Evolutionary conservation across 495 filamentous ascomycete genomes (phyloP).

Genomic region (Aspergillus biplanus): DNA sequence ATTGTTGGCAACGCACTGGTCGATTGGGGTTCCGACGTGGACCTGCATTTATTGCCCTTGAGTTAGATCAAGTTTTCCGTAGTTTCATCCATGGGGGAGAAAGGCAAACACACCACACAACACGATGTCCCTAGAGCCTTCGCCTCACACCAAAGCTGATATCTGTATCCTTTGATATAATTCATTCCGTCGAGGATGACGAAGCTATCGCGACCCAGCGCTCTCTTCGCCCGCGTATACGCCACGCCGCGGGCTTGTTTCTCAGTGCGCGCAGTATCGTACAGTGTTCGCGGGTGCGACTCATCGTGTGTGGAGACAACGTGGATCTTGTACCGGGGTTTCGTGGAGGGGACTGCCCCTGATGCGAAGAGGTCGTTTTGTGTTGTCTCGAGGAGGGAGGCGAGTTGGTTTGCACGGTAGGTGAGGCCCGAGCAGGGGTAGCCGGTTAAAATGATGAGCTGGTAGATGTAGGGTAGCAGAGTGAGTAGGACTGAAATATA

Average conservation of each 20-base stretch:
- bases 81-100: background rate
- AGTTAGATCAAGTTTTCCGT: background rate
- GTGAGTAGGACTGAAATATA: background rate
- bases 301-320: slow-evolving; percentile 60
- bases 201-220: slow-evolving; percentile 75
- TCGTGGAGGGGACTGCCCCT: slow-evolving; percentile 48
- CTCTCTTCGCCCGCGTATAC: slow-evolving; percentile 84
- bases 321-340: slow-evolving; percentile 55
- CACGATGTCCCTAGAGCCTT: slow-evolving; percentile 82
- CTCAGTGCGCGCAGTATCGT: slow-evolving; percentile 68
- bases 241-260: slow-evolving; percentile 90
- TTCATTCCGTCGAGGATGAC: slow-evolving; percentile 90
- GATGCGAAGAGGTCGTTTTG: slow-evolving; percentile 59
- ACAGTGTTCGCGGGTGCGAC: slow-evolving; percentile 50
- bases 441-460: slow-evolving; percentile 94
- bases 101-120: slow-evolving; percentile 65
- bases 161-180: slow-evolving; percentile 97
- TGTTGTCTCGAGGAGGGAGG: slow-evolving; percentile 46
- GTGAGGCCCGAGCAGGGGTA: slow-evolving; percentile 94
- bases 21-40: slow-evolving; percentile 78
- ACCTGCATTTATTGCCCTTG: slow-evolving; percentile 39
- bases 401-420: slow-evolving; percentile 79
- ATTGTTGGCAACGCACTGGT: slow-evolving; percentile 60
- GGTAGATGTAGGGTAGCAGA: slow-evolving; percentile 3
- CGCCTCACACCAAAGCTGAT: slow-evolving; percentile 93